Conservation (phyloP, 2,329 filamentous ascomycete genomes). For the Aureobasidium pullulans region DNA sequence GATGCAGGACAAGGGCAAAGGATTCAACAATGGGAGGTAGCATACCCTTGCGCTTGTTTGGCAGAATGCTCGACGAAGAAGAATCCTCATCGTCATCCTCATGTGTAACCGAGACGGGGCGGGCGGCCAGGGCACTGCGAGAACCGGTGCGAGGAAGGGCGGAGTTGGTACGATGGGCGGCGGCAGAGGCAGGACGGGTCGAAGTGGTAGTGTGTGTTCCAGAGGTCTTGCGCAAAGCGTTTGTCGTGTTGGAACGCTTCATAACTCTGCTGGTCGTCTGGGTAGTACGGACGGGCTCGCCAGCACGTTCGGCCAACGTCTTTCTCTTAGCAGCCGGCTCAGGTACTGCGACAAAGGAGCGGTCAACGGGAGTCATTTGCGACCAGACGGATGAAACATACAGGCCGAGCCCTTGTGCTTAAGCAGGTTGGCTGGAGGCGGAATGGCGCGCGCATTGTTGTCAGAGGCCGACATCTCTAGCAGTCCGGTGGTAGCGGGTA, state of each 20-base stretch:
- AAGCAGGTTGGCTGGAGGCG: slow-evolving; percentile 33
- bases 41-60: slow-evolving; percentile 48
- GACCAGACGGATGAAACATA: slow-evolving; percentile 24
- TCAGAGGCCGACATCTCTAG: slow-evolving; percentile 45
- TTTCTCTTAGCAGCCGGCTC: slow-evolving; percentile 45
- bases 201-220: slow-evolving; percentile 5
- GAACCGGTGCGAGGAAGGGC: slow-evolving; percentile 19
- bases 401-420: slow-evolving; percentile 48
- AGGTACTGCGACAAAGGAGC: slow-evolving; percentile 27
- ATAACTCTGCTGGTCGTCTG: neutral
- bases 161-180: slow-evolving; percentile 14
- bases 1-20: slow-evolving; percentile 16
- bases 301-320: slow-evolving; percentile 42
- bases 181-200: slow-evolving; percentile 15
- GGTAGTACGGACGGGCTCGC: slow-evolving; percentile 28
- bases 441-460: slow-evolving; percentile 44
- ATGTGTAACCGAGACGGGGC: neutral
- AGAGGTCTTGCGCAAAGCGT: slow-evolving; percentile 20
- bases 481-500: slow-evolving; percentile 30
- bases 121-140: slow-evolving; percentile 4
- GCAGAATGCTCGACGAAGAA: slow-evolving; percentile 26
- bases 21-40: slow-evolving; percentile 27
- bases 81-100: slow-evolving; percentile 17
- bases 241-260: slow-evolving; percentile 8
- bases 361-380: slow-evolving; percentile 19